These are phyloP conservation scores for Hymenochaete sp. DNA, from an alignment of 1,284 basidiomycete species.

Conservation along the genomic window DNA sequence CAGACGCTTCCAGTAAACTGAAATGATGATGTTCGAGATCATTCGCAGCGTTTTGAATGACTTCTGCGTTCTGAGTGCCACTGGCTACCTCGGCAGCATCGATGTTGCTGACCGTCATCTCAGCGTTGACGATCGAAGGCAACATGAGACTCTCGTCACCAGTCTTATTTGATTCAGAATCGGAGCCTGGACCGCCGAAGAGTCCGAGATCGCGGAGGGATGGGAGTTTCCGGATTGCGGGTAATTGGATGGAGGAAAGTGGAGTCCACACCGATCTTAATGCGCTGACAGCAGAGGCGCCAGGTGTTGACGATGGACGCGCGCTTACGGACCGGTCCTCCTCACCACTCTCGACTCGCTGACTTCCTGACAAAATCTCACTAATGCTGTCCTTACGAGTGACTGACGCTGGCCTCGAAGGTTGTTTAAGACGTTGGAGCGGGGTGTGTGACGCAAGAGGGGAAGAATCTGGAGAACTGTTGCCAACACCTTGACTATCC, in stretches of 20 bases:
- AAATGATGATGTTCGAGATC: background rate
- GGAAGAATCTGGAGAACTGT: conserved; percentile 4
- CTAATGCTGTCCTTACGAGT: background rate
- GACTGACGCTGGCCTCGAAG: background rate
- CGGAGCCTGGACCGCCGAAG: background rate
- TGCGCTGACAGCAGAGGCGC: background rate
- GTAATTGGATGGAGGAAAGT: conserved; percentile 2
- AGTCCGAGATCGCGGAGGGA: conserved; percentile 16
- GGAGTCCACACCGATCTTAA: background rate
- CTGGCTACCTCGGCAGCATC: background rate
- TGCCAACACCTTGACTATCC: background rate
- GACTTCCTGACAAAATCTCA: background rate
- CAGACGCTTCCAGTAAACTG: background rate
- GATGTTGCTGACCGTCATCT: background rate
- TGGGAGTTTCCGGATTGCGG: conserved; percentile 8
- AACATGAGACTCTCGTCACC: background rate
- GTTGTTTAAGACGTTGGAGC: background rate
- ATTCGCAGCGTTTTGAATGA: background rate
- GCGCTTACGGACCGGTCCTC: background rate
- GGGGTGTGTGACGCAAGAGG: conserved; percentile 2
- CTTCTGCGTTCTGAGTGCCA: background rate
- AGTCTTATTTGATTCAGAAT: too few species aligned
- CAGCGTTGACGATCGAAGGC: background rate
- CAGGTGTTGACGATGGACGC: too few species aligned
- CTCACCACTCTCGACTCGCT: background rate